phyloP scores from a whole-genome alignment of 768 basidiomycete species.

The Leccinum sublutescens region DNA sequence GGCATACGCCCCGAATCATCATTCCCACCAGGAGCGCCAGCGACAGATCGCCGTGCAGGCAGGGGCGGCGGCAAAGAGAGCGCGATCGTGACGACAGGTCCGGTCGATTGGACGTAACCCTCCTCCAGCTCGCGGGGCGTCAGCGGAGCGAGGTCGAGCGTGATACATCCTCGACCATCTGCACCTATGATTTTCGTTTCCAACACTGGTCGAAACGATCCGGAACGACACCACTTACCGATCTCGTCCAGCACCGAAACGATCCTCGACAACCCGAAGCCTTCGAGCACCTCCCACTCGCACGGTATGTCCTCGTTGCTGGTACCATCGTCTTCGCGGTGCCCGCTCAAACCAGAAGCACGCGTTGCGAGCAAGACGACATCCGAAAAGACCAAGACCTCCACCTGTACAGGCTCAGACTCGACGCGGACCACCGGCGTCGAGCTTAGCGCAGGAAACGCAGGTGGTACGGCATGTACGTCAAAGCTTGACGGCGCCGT shows the following conservation, averaged over 20 bases:
- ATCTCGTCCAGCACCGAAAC: conserved; percentile 44
- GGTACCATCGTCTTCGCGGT: neutral
- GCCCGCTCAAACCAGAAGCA: conserved; percentile 17
- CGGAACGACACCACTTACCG: conserved; percentile 8
- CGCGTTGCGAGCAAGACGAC: conserved; percentile 54
- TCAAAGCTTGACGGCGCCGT: conserved; percentile 33
- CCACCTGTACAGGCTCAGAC: conserved; percentile 28
- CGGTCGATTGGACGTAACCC: conserved; percentile 34
- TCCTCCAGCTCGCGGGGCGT: conserved; percentile 38
- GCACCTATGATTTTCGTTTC: neutral
- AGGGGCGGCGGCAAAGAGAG: conserved; percentile 30
- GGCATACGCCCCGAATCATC: neutral
- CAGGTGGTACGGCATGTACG: conserved; percentile 10
- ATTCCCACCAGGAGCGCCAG: neutral
- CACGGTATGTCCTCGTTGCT: conserved; percentile 26
- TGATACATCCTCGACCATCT: conserved; percentile 36
- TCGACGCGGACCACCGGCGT: conserved; percentile 27
- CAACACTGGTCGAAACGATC: neutral
- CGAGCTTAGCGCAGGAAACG: conserved; percentile 4
- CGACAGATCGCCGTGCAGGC: conserved; percentile 6
- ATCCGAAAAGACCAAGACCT: conserved; percentile 65
- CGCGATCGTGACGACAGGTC: conserved; percentile 35
- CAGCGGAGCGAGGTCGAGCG: conserved; percentile 53
- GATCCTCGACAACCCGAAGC: conserved; percentile 48
- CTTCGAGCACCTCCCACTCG: conserved; percentile 43